A percentile compares a stretch with the other conserved stretches of the same genome.
These are phyloP conservation scores for Tilletiaria anomala DNA, from an alignment of 1,284 basidiomycete genomes.

Conservation along the genomic window DNA sequence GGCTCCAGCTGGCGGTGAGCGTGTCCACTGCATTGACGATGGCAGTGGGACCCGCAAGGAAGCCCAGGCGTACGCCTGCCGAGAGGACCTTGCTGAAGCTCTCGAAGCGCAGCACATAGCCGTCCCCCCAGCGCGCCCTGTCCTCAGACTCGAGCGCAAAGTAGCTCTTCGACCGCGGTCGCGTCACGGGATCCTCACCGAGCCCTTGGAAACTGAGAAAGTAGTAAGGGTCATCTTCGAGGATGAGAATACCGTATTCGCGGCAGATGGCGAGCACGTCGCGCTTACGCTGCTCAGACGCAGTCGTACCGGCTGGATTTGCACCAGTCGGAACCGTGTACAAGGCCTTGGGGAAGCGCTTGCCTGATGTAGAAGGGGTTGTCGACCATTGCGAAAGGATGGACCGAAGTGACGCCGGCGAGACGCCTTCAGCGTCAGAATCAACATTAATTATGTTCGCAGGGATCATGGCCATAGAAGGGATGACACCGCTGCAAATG, in stretches of 20 bases:
- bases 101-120: conserved; percentile 35
- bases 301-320: conserved; percentile 35
- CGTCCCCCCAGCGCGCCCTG: conserved; percentile 19
- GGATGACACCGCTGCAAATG: conserved; percentile 19
- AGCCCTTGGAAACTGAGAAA: conserved; percentile 29
- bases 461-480: conserved; percentile 15
- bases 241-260: conserved; percentile 63
- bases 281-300: conserved; percentile 51
- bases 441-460: conserved; percentile 47
- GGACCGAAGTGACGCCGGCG: conserved; percentile 50
- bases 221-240: conserved; percentile 54
- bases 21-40: conserved; percentile 62
- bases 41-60: conserved; percentile 60
- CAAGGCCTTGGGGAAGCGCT: conserved; percentile 56
- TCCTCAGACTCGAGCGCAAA: conserved; percentile 30
- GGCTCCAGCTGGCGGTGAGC: conserved; percentile 55
- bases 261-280: conserved; percentile 61
- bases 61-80: conserved; percentile 50
- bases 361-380: conserved; percentile 45
- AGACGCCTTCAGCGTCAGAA: conserved; percentile 64
- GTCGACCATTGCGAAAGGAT: conserved; percentile 62
- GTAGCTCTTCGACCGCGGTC: conserved; percentile 19
- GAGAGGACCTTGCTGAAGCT: conserved; percentile 50
- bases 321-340: conserved; percentile 55
- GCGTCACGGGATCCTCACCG: conserved; percentile 14